A percentile compares a stretch with the other conserved stretches of the same genome.
These are phyloP conservation scores for Podospora pseudopauciseta DNA, from an alignment of 495 filamentous ascomycete genomes.

Conservation along the genomic window DNA sequence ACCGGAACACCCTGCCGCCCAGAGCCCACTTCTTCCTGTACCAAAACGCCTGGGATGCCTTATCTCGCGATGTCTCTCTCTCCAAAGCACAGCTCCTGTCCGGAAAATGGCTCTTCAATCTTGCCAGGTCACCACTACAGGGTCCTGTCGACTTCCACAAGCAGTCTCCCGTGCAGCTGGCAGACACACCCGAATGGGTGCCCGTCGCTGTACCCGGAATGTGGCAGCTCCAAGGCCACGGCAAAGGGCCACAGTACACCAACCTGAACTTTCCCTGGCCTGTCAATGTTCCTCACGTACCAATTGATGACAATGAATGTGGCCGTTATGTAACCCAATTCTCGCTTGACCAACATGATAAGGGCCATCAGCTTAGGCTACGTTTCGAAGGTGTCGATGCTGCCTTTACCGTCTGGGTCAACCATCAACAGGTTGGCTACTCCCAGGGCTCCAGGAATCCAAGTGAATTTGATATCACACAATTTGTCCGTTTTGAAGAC, in stretches of 20 bases:
- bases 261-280: slow-evolving; percentile 64
- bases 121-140: slow-evolving; percentile 47
- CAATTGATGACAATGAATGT: slow-evolving; percentile 61
- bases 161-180: slow-evolving; percentile 24
- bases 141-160: slow-evolving; percentile 44
- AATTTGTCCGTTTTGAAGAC: slow-evolving; percentile 38
- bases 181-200: slow-evolving; percentile 44
- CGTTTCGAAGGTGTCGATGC: slow-evolving; percentile 70
- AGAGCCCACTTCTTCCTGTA: slow-evolving; percentile 58
- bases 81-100: slow-evolving; percentile 48
- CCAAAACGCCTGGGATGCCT: slow-evolving; percentile 33
- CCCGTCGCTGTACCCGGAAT: slow-evolving; percentile 61
- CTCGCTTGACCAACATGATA: slow-evolving; percentile 34
- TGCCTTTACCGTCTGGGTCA: slow-evolving; percentile 65
- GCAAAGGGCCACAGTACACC: slow-evolving; percentile 60
- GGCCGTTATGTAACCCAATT: slow-evolving; percentile 60
- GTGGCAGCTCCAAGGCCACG: slow-evolving; percentile 68
- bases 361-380: slow-evolving; percentile 45
- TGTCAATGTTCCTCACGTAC: slow-evolving; percentile 56
- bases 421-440: slow-evolving; percentile 62
- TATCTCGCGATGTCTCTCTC: slow-evolving; percentile 29
- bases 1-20: slow-evolving; percentile 60
- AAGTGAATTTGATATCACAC: slow-evolving; percentile 63
- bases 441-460: slow-evolving; percentile 65
- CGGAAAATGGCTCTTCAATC: slow-evolving; percentile 56